Base-by-base conservation (phyloP, 1,284 basidiomycete genomes). In the Thelephora terrestris region DNA sequence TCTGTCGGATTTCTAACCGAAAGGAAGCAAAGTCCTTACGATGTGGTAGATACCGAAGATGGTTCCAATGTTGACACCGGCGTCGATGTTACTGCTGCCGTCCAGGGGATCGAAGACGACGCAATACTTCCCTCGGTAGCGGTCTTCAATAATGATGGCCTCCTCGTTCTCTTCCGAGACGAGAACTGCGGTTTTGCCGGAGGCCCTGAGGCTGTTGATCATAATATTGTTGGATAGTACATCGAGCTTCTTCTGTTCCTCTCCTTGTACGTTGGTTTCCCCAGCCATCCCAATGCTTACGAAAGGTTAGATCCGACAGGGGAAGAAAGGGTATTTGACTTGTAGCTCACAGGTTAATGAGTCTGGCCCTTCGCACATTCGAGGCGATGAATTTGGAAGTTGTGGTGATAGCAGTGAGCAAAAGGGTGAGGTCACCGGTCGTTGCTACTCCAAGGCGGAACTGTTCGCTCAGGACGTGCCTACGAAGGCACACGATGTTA, bases 181-280 rank as follows among this genome's bases (percentile, higher is more conserved):
- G 58, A 99, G 85, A 25, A 99, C 94, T 17, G 93, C 86, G 10
- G 87, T 89, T 77, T 96, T 98, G 52, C 96, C 92, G 23, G 90
- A 94, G 2, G 93, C 92, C 35, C 88, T 77, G 40, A 98, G 77
- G 36, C 90, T 82, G 61, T 98, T 99, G 65, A 99, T 81, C 96
- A 99, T 99, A 76, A 99, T 99, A 66, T 99, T 94, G 68, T 99
- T 99, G 20, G 93, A 91, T 46, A 99, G 76, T 18, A 98, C 87
- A 64, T 98, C 95, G 50, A 99, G 78, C 72, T 99, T 99, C 79
- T 99, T 99, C 75, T 99, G 96, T 65, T 98, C 96, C 67, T 99
- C 96, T 45, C 96, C 96, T 68, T 96, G 92, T 12, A 96, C 88
- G 64, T 99, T 99, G 43, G 87, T 88, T 61, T 94, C 91, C 18